phyloP scores from a whole-genome alignment of 441 rosid genomes.

The Arabidopsis lyrata region DNA sequence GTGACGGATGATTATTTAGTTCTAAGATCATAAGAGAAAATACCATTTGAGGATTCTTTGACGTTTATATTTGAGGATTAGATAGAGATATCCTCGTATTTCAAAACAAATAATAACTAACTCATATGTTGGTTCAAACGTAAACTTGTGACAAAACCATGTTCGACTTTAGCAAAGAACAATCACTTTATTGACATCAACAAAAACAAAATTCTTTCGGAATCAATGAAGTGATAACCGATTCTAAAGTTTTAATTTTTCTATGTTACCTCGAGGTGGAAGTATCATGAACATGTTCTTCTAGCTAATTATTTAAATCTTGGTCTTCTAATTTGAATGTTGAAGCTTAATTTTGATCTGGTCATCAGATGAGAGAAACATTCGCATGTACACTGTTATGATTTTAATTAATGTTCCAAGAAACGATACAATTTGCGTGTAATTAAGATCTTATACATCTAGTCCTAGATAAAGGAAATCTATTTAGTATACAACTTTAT shows the following conservation, averaged over 20 bases:
- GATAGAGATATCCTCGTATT: not conserved
- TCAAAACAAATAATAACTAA: not conserved
- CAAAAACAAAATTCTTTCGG: no score
- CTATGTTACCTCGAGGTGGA: no score
- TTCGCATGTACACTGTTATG: not conserved
- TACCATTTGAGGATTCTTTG: no score
- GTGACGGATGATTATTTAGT: not conserved
- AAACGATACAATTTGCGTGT: not conserved
- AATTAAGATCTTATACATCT: not conserved
- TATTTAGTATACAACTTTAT: not conserved
- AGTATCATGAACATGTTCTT: no score
- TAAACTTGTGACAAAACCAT: not conserved
- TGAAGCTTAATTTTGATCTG: not conserved
- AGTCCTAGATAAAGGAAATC: not conserved
- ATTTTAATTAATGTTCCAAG: conserved; percentile 11
- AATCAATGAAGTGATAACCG: no score
- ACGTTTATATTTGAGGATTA: not conserved
- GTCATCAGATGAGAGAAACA: not conserved
- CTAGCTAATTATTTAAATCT: no score
- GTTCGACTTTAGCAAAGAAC: no score
- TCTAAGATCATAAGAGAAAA: no score
- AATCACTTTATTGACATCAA: no score
- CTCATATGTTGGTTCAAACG: not conserved
- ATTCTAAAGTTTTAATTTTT: no score
- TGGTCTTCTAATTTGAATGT: not conserved